Conservation (phyloP, 139 green algal genomes). For the Micromonas pusilla region DNA sequence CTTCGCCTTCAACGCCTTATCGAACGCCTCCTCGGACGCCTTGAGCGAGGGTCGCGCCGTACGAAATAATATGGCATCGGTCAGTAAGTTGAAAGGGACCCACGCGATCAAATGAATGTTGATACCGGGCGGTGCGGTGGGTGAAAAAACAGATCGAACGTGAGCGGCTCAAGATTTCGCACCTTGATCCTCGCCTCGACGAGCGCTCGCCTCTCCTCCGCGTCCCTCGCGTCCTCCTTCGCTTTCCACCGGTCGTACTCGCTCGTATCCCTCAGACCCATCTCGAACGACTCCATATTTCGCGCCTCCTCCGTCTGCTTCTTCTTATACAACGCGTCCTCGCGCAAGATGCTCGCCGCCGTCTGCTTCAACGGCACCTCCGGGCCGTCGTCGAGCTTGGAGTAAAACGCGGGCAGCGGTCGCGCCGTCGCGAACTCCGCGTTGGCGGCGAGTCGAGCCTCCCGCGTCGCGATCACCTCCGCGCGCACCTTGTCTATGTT, state of each 20-base stretch:
- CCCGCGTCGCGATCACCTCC: constrained; percentile 38
- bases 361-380: constrained; percentile 65
- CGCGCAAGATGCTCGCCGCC: constrained; percentile 63
- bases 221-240: constrained; percentile 43
- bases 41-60: too few relatives aligned
- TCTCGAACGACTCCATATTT: constrained; percentile 55
- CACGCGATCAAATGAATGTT: too few relatives aligned
- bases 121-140: too few relatives aligned
- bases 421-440: constrained; percentile 37
- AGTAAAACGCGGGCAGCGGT: constrained; percentile 18
- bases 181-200: constrained; percentile 54
- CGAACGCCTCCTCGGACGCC: constrained; percentile 39
- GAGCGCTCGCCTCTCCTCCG: constrained; percentile 36
- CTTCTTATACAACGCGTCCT: constrained; percentile 63
- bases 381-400: not conserved
- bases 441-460: constrained; percentile 41
- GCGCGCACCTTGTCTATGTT: constrained; percentile 50
- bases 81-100: too few relatives aligned
- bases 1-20: constrained; percentile 4
- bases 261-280: constrained; percentile 52
- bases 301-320: constrained; percentile 61
- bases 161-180: constrained; percentile 30
- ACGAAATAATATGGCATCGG: too few relatives aligned
- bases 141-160: too few relatives aligned
- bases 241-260: constrained; percentile 50